phyloP scores from a whole-genome alignment of 148 eudicot species.

The Spergularia bocconei region DNA sequence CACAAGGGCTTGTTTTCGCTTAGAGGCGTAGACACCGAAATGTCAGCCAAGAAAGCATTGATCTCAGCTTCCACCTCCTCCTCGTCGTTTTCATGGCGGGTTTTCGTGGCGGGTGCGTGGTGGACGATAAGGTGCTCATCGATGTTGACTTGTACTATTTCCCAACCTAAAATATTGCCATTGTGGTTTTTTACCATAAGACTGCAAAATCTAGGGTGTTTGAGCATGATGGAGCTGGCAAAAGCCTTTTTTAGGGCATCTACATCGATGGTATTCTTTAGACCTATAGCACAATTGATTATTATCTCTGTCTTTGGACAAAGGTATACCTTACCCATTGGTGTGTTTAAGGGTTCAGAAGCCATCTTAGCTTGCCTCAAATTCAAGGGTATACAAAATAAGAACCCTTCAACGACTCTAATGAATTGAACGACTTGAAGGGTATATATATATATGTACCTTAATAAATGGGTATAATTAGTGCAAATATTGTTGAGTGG shows the following conservation, averaged over 20 bases:
- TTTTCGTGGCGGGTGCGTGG: not conserved
- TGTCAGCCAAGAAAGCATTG: conserved; percentile 51
- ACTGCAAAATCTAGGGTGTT: conserved; percentile 73
- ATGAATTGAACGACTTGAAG: too few species aligned
- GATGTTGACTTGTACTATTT: conserved; percentile 38
- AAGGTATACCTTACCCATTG: conserved; percentile 31
- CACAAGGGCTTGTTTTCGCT: conserved; percentile 62
- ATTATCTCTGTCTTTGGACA: conserved; percentile 46
- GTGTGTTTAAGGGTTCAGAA: conserved; percentile 22
- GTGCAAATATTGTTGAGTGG: too few species aligned
- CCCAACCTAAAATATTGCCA: conserved; percentile 51
- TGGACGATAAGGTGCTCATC: conserved; percentile 48
- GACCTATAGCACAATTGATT: conserved; percentile 48
- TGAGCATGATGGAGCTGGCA: conserved; percentile 37
- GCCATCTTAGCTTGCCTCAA: not conserved
- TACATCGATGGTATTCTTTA: conserved; percentile 37
- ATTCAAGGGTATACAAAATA: too few species aligned
- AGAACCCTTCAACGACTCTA: too few species aligned
- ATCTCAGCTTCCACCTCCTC: conserved; percentile 29
- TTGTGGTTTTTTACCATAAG: conserved; percentile 43
- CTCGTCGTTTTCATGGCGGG: not conserved
- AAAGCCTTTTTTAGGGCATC: conserved; percentile 37
- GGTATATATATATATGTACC: too few species aligned
- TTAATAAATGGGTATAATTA: too few species aligned
- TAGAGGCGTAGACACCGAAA: conserved; percentile 59